Evolutionary conservation across 768 basidiomycete species (phyloP), one percentile per base, ranked within the genome.

Genomic region (Agaricus sinodeliciosus): DNA sequence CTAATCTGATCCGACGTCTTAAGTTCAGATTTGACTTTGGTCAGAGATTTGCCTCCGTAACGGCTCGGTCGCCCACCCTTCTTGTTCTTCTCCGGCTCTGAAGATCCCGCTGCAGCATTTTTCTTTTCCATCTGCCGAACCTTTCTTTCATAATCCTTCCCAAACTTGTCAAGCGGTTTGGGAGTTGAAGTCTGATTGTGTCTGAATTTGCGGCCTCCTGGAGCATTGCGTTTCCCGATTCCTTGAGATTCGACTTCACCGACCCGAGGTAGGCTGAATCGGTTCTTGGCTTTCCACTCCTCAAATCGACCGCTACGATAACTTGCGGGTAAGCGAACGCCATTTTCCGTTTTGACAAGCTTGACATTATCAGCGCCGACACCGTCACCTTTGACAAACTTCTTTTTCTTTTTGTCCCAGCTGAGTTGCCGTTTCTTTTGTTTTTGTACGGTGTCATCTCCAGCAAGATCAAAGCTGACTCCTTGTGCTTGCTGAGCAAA

Each of bases 361-460:
- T 96, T 97, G 60, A 95, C 77, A 65, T 97, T 96, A 66, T 97
- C 93, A 7, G 93, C 81, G 16, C 93, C 95, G 41, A 70, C 76
- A 9, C 91, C 90, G 51, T 84, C 87, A 3, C 92, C 91, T 60
- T 88, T 82, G 39, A 95, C 75, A 58, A 96, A 96, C 62, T 87
- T 91, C 67, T 96, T 96, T 71, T 90, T 94, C 72, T 94, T 94
- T 63, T 90, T 90, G 69, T 97, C 94, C 96, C 96, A 99, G 26
- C 76, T 85, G 62, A 90, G 64, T 49, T 84, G 86, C 36, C 77
- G 82, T 47, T 80, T 78, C 31, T 80, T 76, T 18, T 59, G 57
- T 34, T 77, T 72, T 9, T 77, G 74, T 9, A 76, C 66, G 7
- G 78, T 84, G 43, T 92, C 88, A 60, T 97, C 91, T 12, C 82